phyloP scores from a whole-genome alignment of 2,329 filamentous ascomycete genomes.

The Paraconiothyrium sp. region DNA sequence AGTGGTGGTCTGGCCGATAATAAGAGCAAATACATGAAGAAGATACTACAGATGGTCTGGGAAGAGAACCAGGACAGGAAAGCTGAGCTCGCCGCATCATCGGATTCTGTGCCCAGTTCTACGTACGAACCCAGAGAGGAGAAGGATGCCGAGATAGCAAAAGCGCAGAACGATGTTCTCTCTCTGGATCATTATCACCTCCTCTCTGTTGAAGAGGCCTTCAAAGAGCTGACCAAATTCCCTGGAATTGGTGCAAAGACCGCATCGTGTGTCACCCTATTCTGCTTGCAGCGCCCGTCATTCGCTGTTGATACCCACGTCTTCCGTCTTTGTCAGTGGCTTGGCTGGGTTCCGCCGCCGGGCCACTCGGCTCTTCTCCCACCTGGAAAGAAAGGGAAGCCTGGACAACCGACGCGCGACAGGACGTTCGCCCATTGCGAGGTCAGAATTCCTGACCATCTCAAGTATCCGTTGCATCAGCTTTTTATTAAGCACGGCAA shows the following conservation, averaged over 20 bases:
- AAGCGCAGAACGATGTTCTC: constrained; percentile 67
- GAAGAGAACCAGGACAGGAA: constrained; percentile 71
- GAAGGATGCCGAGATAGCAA: constrained; percentile 67
- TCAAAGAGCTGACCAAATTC: constrained; percentile 66
- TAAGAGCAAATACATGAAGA: constrained; percentile 78
- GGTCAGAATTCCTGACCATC: constrained; percentile 67
- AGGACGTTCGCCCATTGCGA: constrained; percentile 69
- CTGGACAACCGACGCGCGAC: constrained; percentile 57
- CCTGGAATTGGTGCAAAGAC: constrained; percentile 74
- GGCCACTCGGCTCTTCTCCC: constrained; percentile 44
- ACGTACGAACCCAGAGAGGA: constrained; percentile 59
- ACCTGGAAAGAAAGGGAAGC: constrained; percentile 50
- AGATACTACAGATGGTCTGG: constrained; percentile 76
- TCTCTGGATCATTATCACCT: constrained; percentile 71
- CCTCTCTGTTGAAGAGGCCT: constrained; percentile 64
- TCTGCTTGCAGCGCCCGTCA: constrained; percentile 70
- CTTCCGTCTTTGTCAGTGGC: constrained; percentile 69
- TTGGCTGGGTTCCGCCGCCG: constrained; percentile 67
- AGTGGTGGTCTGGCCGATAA: constrained; percentile 74
- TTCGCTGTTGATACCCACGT: constrained; percentile 75
- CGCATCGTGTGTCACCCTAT: constrained; percentile 70
- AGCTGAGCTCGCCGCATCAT: constrained; percentile 54
- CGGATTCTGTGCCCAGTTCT: constrained; percentile 51
- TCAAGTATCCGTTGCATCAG: constrained; percentile 71
- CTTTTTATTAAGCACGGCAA: constrained; percentile 71